Evolutionary conservation across 371 early-diverging fungal genomes (phyloP).

Genomic region (Mucor racemosus): DNA sequence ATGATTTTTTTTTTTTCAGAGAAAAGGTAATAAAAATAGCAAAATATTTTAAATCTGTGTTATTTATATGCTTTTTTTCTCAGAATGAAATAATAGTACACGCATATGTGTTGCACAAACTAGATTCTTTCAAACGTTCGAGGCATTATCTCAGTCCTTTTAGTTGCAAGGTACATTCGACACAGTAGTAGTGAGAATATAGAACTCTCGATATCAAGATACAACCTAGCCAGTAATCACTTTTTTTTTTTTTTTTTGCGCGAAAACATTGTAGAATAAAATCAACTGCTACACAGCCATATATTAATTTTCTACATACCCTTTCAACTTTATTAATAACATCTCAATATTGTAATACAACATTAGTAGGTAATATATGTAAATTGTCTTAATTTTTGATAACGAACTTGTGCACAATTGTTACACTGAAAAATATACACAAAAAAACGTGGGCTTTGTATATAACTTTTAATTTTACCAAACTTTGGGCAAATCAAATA

Average conservation of each 20-base stretch:
- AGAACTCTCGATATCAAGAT: too few species aligned
- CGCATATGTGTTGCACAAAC: not conserved
- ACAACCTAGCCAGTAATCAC: not conserved
- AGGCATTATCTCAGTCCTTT: too few species aligned
- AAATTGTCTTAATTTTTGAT: not conserved
- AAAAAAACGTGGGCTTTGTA: not conserved
- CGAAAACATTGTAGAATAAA: not conserved
- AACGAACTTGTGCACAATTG: not conserved
- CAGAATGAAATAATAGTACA: too few species aligned
- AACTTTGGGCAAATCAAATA: too few species aligned
- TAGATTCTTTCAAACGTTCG: too few species aligned
- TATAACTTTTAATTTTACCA: not conserved
- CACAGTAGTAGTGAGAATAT: too few species aligned
- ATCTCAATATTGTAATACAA: conserved; percentile 3
- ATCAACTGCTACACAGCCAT: not conserved
- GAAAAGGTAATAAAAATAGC: too few species aligned
- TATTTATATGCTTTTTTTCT: too few species aligned
- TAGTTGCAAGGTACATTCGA: too few species aligned
- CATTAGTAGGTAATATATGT: not conserved
- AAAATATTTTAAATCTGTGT: too few species aligned
- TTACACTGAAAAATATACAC: not conserved
- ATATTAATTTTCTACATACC: not conserved
- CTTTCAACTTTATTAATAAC: not conserved
- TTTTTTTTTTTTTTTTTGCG: not conserved
- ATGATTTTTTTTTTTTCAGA: too few species aligned